Base-by-base conservation (phyloP, 2,329 filamentous ascomycete species). In the Fusarium protoensiforme region DNA sequence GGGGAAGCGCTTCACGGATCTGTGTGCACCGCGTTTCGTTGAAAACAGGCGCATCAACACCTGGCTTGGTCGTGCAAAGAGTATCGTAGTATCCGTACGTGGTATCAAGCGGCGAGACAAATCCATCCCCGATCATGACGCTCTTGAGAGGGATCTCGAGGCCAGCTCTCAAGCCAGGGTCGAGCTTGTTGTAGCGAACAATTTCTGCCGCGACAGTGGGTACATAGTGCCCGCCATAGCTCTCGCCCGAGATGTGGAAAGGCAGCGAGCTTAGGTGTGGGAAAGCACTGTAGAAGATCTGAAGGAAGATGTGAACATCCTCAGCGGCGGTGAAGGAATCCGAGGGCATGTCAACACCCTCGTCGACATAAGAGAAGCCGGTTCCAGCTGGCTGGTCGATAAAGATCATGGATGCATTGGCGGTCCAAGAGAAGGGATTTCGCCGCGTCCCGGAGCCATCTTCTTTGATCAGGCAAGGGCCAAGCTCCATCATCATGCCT, bases 161-260 rank as follows among this genome's bases (percentile, higher is more conserved):
- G 1, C 71, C 46, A 14, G 46, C 18, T 2, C 46, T 29, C 46
- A 51, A 63, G 0, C 64, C 67, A 0, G 71, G 71, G n/a, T 73
- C 67, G 2, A 73, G 67, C 0, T 31, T 67, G n/a, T 76, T 76
- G 11, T 76, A 68, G 9, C 66, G 54, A 4, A 76, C 65, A 20
- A 76, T 76, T n/a, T 73, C 71, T 2, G 74, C 72, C n/a, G 71
- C 74, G 2, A 76, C 1, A 1, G 74, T 71, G 1, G 74, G 74
- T 1, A 76, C 67, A 4, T 76, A 76, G n/a, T 76, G 74, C 24
- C 74, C 74, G 2, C 74, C 74, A 2, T 76, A 76, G 14, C 66
- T 71, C 54, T 76, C 74, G 11, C 74, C 74, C 0, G 65, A 71
- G 2, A 76, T 76, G 14, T 76, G 73, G 2, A 76, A 76, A 1